phyloP scores from a whole-genome alignment of 164 flowering plant genomes.

The Buxus sempervirens region DNA sequence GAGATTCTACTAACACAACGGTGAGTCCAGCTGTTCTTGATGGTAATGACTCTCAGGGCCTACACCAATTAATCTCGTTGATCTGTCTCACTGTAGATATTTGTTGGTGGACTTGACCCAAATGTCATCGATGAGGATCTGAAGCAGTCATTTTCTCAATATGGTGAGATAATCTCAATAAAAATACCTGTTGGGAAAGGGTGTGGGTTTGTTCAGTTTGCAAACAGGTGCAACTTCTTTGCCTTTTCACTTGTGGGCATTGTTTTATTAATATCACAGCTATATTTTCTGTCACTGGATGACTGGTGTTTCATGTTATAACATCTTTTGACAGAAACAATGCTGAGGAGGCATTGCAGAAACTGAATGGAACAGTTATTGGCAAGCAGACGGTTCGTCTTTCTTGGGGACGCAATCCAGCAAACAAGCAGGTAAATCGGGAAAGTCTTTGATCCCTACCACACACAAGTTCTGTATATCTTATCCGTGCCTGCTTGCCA shows the following conservation, averaged over 20 bases:
- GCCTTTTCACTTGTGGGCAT: not conserved
- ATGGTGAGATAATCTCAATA: constrained; percentile 83
- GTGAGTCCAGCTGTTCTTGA: constrained; percentile 40
- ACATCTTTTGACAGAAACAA: constrained; percentile 39
- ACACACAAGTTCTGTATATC: too few relatives aligned
- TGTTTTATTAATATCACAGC: not conserved
- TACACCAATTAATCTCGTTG: not conserved
- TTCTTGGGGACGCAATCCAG: constrained; percentile 98
- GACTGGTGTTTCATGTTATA: not conserved
- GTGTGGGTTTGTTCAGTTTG: constrained; percentile 95
- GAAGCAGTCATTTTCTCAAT: constrained; percentile 72
- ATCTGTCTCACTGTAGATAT: constrained; percentile 53
- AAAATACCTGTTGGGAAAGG: constrained; percentile 94
- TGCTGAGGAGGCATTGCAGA: constrained; percentile 88
- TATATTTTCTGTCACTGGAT: not conserved
- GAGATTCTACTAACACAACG: constrained; percentile 77
- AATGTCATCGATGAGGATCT: constrained; percentile 84
- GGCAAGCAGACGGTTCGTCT: constrained; percentile 91
- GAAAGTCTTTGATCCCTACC: not conserved
- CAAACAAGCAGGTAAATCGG: constrained; percentile 69
- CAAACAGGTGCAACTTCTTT: constrained; percentile 56
- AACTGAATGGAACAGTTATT: constrained; percentile 68
- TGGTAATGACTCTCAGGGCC: not conserved
- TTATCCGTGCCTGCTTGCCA: not conserved
- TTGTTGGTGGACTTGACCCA: constrained; percentile 96